Conservation (phyloP, 1,284 basidiomycete species). For the Trichosporon asahii region DNA sequence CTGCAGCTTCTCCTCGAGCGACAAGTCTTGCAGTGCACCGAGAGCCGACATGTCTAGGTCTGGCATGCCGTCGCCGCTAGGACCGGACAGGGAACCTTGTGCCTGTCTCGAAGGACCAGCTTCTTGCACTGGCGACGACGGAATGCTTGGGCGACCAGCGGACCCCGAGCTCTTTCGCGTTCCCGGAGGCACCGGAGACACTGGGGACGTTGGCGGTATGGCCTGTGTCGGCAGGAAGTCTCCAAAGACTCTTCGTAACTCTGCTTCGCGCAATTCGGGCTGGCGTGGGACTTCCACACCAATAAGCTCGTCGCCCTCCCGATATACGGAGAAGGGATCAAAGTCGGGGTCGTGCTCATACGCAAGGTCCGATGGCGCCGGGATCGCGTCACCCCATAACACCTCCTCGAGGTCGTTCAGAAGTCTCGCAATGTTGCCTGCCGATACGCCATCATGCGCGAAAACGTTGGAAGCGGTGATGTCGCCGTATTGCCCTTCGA, state of each 20-base stretch:
- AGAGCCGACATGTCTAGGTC: slow-evolving; percentile 20
- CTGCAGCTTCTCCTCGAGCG: slow-evolving; percentile 37
- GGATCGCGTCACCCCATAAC: slow-evolving; percentile 46
- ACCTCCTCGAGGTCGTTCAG: slow-evolving; percentile 48
- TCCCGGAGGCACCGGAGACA: slow-evolving; percentile 7
- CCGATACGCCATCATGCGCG: slow-evolving; percentile 24
- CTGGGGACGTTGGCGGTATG: neutral
- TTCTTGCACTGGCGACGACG: neutral
- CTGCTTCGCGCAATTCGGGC: slow-evolving; percentile 16
- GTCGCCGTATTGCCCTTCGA: slow-evolving; percentile 36
- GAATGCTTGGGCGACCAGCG: neutral
- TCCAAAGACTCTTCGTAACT: slow-evolving; percentile 22
- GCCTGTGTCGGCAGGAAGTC: slow-evolving; percentile 3
- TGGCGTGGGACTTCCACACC: slow-evolving; percentile 17
- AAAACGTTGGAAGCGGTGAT: slow-evolving; percentile 35
- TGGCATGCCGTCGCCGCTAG: slow-evolving; percentile 1
- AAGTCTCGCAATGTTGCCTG: slow-evolving; percentile 37
- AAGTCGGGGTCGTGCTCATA: slow-evolving; percentile 43
- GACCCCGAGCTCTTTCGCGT: neutral
- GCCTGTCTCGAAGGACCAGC: neutral
- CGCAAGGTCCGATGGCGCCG: slow-evolving; percentile 42
- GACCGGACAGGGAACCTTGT: neutral
- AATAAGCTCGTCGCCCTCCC: slow-evolving; percentile 28
- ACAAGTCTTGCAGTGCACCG: slow-evolving; percentile 28
- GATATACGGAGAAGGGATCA: slow-evolving; percentile 39